These are phyloP conservation scores for Gaeumannomyces tritici DNA, from an alignment of 2,329 filamentous ascomycete genomes.

Conservation along the genomic window DNA sequence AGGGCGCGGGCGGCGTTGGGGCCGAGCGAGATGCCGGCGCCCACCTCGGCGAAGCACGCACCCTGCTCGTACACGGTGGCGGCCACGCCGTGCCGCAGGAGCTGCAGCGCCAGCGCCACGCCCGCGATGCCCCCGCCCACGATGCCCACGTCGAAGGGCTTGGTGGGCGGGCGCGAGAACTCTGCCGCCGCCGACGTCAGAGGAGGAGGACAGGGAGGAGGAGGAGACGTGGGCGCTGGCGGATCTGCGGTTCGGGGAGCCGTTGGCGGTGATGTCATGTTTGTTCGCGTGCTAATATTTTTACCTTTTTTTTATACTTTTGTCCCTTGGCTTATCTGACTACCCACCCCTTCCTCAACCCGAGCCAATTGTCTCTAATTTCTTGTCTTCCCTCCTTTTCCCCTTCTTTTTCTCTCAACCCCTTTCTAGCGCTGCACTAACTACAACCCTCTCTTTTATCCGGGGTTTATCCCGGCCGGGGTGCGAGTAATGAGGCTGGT, in stretches of 20 bases:
- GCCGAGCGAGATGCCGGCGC: slow-evolving; percentile 25
- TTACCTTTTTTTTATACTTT: no score
- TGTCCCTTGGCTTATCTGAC: no score
- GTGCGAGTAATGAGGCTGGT: not conserved
- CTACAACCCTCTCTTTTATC: not conserved
- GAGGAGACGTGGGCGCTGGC: no score
- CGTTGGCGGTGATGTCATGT: not conserved
- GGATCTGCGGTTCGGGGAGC: not conserved
- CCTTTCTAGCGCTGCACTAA: not conserved
- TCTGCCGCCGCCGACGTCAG: not conserved
- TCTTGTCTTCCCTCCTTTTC: not conserved
- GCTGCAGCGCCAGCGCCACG: slow-evolving; percentile 22
- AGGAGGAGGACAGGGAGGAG: no score
- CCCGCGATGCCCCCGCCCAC: slow-evolving; percentile 31
- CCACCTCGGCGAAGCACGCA: slow-evolving; percentile 22
- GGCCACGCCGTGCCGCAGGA: slow-evolving; percentile 18
- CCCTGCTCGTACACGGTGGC: slow-evolving; percentile 26
- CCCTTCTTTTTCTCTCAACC: not conserved
- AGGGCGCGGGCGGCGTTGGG: slow-evolving; percentile 24
- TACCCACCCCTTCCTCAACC: no score
- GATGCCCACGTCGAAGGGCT: slow-evolving; percentile 22
- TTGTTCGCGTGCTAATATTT: no score
- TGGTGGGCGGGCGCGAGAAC: not conserved
- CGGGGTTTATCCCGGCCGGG: not conserved
- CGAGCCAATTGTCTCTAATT: no score